Conservation (phyloP, 2,329 filamentous ascomycete genomes). For the Claviceps monticola region DNA sequence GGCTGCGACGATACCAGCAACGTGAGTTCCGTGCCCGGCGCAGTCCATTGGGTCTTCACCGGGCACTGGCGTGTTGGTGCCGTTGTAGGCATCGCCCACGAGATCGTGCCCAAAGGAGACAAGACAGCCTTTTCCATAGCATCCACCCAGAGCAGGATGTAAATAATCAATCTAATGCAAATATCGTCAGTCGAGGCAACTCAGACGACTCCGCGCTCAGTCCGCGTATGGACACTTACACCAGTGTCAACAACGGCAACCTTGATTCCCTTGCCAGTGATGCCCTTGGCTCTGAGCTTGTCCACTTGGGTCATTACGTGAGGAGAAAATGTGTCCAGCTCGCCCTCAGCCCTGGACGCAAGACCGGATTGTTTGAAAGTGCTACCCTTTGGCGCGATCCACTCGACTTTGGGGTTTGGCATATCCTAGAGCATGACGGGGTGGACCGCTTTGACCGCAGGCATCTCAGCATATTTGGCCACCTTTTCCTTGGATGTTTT, state of each 20-base stretch:
- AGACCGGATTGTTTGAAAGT: conserved; percentile 8
- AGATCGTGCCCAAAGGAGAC: conserved; percentile 44
- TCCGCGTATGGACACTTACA: conserved; percentile 24
- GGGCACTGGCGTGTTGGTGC: conserved; percentile 25
- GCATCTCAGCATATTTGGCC: conserved; percentile 24
- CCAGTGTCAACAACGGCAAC: conserved; percentile 41
- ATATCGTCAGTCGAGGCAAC: not conserved
- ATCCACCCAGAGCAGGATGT: conserved; percentile 49
- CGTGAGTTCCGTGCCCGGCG: conserved; percentile 46
- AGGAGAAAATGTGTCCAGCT: conserved; percentile 28
- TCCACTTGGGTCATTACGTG: conserved; percentile 44
- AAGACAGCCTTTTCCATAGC: conserved; percentile 45
- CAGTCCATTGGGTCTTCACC: conserved; percentile 42
- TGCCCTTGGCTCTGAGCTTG: conserved; percentile 32
- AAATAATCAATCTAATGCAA: conserved; percentile 40
- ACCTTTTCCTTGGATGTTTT: conserved; percentile 29
- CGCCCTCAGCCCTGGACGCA: conserved; percentile 10
- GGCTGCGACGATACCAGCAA: conserved; percentile 48
- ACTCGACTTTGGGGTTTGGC: conserved; percentile 31
- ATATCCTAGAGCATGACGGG: conserved; percentile 31
- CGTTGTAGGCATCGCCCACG: conserved; percentile 39
- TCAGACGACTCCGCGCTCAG: too few species aligned
- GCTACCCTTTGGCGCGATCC: conserved; percentile 22
- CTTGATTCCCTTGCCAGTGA: conserved; percentile 37
- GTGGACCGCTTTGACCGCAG: conserved; percentile 35